Percentiles rank a stretch among this genome's conserved stretches.
These are phyloP conservation scores for Adansonia grandidieri DNA, from an alignment of 441 rosid species.

Conservation along the genomic window DNA sequence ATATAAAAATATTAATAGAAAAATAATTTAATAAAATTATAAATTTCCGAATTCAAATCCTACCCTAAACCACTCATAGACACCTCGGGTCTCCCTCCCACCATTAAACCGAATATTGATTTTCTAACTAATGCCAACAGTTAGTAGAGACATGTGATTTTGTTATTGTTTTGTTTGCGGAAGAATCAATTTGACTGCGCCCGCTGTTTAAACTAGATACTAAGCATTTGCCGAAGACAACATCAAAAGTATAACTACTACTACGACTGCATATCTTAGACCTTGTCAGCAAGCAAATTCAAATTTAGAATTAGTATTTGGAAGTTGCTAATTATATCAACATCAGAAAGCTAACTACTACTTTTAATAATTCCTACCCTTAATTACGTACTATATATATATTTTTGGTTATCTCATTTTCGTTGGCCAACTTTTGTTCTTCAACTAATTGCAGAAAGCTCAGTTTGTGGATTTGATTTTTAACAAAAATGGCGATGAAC, in stretches of 20 bases:
- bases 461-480: not conserved
- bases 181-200: not conserved
- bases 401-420: not conserved
- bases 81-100: not conserved
- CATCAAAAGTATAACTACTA: not conserved
- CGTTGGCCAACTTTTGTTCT: not conserved
- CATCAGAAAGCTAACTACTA: conserved; percentile 4
- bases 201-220: not conserved
- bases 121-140: not conserved
- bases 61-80: too few relatives aligned
- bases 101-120: not conserved
- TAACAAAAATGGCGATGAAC: not conserved
- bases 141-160: not conserved
- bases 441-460: not conserved
- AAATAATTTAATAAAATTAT: too few relatives aligned
- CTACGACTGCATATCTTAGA: not conserved
- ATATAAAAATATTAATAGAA: too few relatives aligned
- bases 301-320: not conserved
- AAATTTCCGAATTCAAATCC: too few relatives aligned
- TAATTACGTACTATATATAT: not conserved
- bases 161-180: too few relatives aligned
- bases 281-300: conserved; percentile 32
- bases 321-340: not conserved
- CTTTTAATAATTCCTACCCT: not conserved
- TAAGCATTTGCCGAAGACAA: not conserved